Evolutionary conservation across 257 asterid species (phyloP).

Genomic region (Coffea canephora): DNA sequence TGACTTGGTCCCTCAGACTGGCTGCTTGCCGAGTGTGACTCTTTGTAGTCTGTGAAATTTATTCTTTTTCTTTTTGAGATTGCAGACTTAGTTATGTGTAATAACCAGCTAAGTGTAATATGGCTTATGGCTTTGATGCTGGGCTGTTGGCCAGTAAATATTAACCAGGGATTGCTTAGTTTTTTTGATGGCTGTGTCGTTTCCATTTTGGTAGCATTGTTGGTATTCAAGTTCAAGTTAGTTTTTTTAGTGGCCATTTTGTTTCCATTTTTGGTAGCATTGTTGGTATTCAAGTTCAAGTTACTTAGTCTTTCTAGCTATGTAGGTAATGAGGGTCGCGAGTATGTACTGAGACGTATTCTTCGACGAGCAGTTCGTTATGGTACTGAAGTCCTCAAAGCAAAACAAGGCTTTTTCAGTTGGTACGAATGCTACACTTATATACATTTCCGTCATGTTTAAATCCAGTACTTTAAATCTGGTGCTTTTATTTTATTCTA

Average conservation of each 20-base stretch:
- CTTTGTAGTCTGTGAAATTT: not conserved
- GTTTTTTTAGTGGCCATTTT: not conserved
- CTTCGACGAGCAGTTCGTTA: slow-evolving; percentile 98
- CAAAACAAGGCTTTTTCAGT: slow-evolving; percentile 78
- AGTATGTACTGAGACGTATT: slow-evolving; percentile 90
- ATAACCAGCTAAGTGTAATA: not conserved
- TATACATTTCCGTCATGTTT: not conserved
- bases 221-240: slow-evolving; percentile 12
- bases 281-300: slow-evolving; percentile 5
- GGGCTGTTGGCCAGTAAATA: not conserved
- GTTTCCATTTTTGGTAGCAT: not conserved
- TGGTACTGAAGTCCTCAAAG: slow-evolving; percentile 93
- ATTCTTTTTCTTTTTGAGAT: not conserved
- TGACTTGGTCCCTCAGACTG: slow-evolving; percentile 12
- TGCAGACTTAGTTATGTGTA: not conserved
- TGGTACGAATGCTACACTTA: slow-evolving; percentile 44
- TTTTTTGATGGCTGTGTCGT: not conserved
- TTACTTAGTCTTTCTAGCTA: slow-evolving; percentile 14
- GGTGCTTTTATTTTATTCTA: not conserved
- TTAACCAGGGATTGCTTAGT: not conserved
- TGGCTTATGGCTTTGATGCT: too few relatives aligned
- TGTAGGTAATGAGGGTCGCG: slow-evolving; percentile 98
- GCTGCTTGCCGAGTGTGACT: not conserved
- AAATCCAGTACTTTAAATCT: not conserved
- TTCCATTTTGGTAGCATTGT: not conserved